A percentile compares a stretch with the other conserved stretches of the same genome.
Evolutionary conservation across 2,329 filamentous ascomycete species (phyloP).

Genomic region (Mariannaea elegans): DNA sequence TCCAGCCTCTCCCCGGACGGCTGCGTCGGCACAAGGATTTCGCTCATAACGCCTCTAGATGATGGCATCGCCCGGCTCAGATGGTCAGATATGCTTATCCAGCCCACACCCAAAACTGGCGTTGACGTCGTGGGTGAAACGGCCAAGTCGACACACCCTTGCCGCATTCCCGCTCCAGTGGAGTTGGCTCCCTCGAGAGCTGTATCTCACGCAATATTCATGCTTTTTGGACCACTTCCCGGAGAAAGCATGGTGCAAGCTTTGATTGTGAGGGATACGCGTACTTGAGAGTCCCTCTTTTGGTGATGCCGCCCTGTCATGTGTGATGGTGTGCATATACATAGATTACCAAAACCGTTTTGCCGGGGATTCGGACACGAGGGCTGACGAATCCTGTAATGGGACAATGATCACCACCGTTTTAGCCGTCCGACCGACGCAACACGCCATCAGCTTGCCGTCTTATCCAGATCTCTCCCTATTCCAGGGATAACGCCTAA

Average conservation of each 20-base stretch:
- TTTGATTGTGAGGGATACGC: neutral
- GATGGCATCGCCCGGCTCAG: conserved; percentile 38
- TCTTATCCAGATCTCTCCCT: conserved; percentile 40
- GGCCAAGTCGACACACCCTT: conserved; percentile 11
- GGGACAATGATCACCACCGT: conserved; percentile 17
- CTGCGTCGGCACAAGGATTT: conserved; percentile 41
- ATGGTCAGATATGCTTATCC: conserved; percentile 44
- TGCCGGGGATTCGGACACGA: no score
- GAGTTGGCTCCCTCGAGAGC: neutral
- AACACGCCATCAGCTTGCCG: conserved; percentile 38
- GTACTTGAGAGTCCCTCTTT: no score
- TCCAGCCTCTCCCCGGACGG: conserved; percentile 35
- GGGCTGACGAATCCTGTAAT: conserved; percentile 17
- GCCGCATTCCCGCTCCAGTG: neutral
- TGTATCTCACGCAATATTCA: no score
- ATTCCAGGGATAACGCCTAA: conserved; percentile 18
- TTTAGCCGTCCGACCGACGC: conserved; percentile 31
- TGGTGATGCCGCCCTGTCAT: neutral
- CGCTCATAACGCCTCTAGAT: conserved; percentile 36
- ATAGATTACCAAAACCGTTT: no score
- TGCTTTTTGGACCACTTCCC: neutral
- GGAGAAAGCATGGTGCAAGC: neutral
- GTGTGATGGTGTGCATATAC: no score
- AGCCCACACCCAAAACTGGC: conserved; percentile 19
- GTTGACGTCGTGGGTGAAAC: conserved; percentile 21